Evolutionary conservation across 352 stramenopile species (phyloP), one percentile per base, ranked within the genome.

Genomic region (Pythium brachiatum): DNA sequence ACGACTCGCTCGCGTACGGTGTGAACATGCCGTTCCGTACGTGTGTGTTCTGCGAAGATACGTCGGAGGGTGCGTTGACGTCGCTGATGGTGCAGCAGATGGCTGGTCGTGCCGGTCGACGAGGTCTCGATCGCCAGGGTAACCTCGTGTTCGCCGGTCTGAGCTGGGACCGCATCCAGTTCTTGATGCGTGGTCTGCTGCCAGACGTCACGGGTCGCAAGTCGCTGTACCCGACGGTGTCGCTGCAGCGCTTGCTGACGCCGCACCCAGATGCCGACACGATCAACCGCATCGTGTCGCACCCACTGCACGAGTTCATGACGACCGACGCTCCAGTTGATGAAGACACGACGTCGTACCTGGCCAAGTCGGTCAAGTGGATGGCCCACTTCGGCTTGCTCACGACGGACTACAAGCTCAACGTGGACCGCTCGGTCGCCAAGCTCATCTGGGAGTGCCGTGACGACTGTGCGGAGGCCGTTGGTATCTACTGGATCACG

Each of bases 1-100:
- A 99, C 70, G 92, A 98, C 63, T 98, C 96, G 25, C 82, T 99
- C 41, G 97, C 97, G 7, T 99, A 99, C 72, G 97, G 97, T 79
- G 96, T 99, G 0, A 99, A 99, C 86, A 99, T 99, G 97, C 97
- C 97, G 29, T 99, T 99, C 94, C 92, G 97, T 66, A 98, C 95
- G 25, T 98, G 96, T 70, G 90, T 97, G 56, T 99, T 99, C 76
- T 99, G 96, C 70, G 97, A 98, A 81, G 97, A 99, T 74, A 98
- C 98, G 68, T 89, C 95, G 34, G 70, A 90, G 41, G 81, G 96
- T 29, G 78, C 86, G 36, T 74, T 99, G 61, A 99, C 96, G 1
- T 97, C 96, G 54, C 78, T 99, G 11, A 98, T 99, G 89, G 96
- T 98, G 16, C 96, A 99, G 76, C 97, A 99, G 78, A 99, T 99